Percentiles rank a stretch among this genome's conserved stretches.
Conservation (phyloP, 768 basidiomycete species). For the Tricholoma flavovirens region DNA sequence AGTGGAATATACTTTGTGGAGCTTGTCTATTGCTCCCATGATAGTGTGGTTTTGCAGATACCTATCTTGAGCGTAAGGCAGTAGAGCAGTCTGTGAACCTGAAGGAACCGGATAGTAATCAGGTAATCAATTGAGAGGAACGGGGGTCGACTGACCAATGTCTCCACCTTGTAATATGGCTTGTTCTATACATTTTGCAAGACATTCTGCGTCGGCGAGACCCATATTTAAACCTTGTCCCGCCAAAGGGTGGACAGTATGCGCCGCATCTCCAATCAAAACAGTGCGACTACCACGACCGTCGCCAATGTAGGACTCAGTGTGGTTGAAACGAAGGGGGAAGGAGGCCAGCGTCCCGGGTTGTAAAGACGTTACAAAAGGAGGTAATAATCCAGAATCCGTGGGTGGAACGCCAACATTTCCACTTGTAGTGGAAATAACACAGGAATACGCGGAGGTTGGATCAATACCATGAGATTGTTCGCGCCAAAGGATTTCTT, state of each 20-base stretch:
- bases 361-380: constrained; percentile 67
- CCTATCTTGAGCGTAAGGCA: constrained; percentile 72
- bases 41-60: constrained; percentile 85
- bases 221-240: constrained; percentile 96
- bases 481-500: constrained; percentile 73
- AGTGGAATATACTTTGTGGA: constrained; percentile 80
- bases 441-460: constrained; percentile 58
- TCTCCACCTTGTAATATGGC: constrained; percentile 67
- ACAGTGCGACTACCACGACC: constrained; percentile 64
- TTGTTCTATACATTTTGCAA: constrained; percentile 58
- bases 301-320: constrained; percentile 80
- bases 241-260: constrained; percentile 90
- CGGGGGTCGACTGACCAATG: constrained; percentile 51
- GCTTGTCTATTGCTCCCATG: constrained; percentile 81
- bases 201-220: constrained; percentile 75
- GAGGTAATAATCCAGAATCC: constrained; percentile 64
- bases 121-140: background rate
- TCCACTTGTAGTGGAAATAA: constrained; percentile 21
- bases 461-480: constrained; percentile 58
- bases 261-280: constrained; percentile 93
- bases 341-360: constrained; percentile 78
- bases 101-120: background rate
- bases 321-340: constrained; percentile 83
- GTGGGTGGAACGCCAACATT: constrained; percentile 52
- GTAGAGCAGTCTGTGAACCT: constrained; percentile 74